A percentile compares a stretch with the other conserved stretches of the same genome.
phyloP scores from a whole-genome alignment of 2,329 filamentous ascomycete genomes.

The Beauveria sp. region DNA sequence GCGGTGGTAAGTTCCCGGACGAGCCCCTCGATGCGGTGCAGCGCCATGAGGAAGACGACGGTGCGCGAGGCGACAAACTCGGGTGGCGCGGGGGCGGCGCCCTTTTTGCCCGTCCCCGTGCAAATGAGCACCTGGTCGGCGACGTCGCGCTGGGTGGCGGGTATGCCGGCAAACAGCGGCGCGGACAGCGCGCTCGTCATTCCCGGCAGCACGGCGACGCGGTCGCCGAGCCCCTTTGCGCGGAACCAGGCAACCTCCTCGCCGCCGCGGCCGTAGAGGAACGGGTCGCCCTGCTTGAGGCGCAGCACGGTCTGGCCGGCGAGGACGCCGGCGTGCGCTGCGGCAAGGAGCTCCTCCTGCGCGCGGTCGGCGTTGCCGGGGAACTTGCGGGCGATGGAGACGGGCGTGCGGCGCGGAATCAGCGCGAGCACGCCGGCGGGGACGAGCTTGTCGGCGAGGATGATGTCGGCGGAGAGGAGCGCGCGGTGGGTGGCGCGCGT shows the following conservation, averaged over 20 bases:
- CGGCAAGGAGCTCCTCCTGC: slow-evolving; percentile 77
- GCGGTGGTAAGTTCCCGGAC: slow-evolving; percentile 59
- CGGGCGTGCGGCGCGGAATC: slow-evolving; percentile 79
- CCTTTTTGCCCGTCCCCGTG: slow-evolving; percentile 90
- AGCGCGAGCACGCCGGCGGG: slow-evolving; percentile 79
- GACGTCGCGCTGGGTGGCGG: slow-evolving; percentile 80
- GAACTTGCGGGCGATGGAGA: slow-evolving; percentile 94
- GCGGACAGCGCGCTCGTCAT: slow-evolving; percentile 84
- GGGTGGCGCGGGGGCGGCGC: slow-evolving; percentile 72
- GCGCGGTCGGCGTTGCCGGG: slow-evolving; percentile 92
- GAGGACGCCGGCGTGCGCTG: slow-evolving; percentile 60
- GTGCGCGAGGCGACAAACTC: slow-evolving; percentile 70
- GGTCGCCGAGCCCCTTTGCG: slow-evolving; percentile 57
- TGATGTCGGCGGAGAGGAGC: slow-evolving; percentile 66
- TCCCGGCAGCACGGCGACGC: slow-evolving; percentile 69
- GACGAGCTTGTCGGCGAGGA: slow-evolving; percentile 80
- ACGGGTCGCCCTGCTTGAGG: slow-evolving; percentile 94
- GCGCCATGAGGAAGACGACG: slow-evolving; percentile 88
- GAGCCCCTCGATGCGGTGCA: slow-evolving; percentile 74
- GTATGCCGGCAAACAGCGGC: slow-evolving; percentile 81
- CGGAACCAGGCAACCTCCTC: slow-evolving; percentile 87
- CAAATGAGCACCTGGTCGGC: slow-evolving; percentile 94
- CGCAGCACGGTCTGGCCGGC: slow-evolving; percentile 74
- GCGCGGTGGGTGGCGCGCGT: slow-evolving; percentile 75
- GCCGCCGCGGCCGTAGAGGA: slow-evolving; percentile 88